Percentiles rank a stretch among this genome's conserved stretches.
phyloP scores from a whole-genome alignment of 2,329 filamentous ascomycete species.

The Ophiocordyceps unilateralis region DNA sequence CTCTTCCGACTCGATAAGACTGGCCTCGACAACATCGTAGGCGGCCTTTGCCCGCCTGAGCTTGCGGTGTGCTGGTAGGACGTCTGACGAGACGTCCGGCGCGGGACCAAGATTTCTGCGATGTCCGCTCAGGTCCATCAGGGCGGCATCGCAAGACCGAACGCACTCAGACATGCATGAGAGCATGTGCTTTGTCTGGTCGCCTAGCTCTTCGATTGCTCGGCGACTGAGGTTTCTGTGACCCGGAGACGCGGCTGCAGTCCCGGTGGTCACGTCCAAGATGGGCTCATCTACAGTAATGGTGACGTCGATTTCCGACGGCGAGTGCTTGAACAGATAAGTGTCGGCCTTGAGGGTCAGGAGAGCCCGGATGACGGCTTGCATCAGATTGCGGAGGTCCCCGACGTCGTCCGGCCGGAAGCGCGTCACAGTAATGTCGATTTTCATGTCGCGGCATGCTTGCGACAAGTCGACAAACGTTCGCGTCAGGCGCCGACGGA shows the following conservation, averaged over 20 bases:
- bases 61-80: slow-evolving; percentile 19
- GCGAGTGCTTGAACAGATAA: slow-evolving; percentile 21
- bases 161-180: slow-evolving; percentile 26
- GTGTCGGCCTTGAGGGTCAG: slow-evolving; percentile 33
- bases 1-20: slow-evolving; percentile 25
- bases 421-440: slow-evolving; percentile 37
- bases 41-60: slow-evolving; percentile 24
- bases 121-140: slow-evolving; percentile 37
- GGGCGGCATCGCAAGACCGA: slow-evolving; percentile 28
- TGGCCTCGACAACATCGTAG: slow-evolving; percentile 30
- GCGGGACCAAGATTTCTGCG: slow-evolving; percentile 28
- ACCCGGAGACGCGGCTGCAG: slow-evolving; percentile 1
- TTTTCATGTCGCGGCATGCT: slow-evolving; percentile 35
- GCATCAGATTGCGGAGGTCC: slow-evolving; percentile 34
- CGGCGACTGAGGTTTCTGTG: slow-evolving; percentile 7
- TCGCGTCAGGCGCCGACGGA: slow-evolving; percentile 26
- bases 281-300: slow-evolving; percentile 4
- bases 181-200: slow-evolving; percentile 28
- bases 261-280: slow-evolving; percentile 1
- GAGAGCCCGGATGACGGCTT: slow-evolving; percentile 34
- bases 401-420: slow-evolving; percentile 32
- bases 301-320: slow-evolving; percentile 4
- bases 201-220: slow-evolving; percentile 17
- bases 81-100: slow-evolving; percentile 22
- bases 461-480: slow-evolving; percentile 38